Conservation (phyloP, 2,329 filamentous ascomycete genomes). For the Diaporthe aspalathi region DNA sequence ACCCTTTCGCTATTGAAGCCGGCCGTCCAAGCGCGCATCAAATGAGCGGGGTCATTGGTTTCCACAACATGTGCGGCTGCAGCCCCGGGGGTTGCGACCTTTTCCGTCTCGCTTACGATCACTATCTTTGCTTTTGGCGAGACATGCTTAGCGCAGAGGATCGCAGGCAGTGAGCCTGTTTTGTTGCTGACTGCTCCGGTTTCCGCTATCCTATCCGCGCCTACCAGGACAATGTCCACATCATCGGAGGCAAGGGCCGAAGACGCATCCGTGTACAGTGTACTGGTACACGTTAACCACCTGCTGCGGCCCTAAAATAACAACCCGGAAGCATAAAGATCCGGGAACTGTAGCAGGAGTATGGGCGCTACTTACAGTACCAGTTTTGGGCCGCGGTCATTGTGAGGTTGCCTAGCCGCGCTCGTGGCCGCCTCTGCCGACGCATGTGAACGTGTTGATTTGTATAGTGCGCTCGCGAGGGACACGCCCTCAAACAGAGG, state of each 20-base stretch:
- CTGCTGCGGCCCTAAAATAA: too few relatives aligned
- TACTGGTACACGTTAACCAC: constrained; percentile 36
- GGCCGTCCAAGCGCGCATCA: constrained; percentile 60
- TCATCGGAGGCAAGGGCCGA: constrained; percentile 62
- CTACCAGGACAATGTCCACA: constrained; percentile 71
- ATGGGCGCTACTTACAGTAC: constrained; percentile 47
- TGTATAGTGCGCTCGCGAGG: constrained; percentile 59
- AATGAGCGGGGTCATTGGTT: constrained; percentile 64
- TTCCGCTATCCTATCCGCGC: constrained; percentile 71
- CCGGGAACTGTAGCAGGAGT: too few relatives aligned
- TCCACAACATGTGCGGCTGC: constrained; percentile 59
- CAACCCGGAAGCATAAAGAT: too few relatives aligned
- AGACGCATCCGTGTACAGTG: constrained; percentile 70
- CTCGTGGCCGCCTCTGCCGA: constrained; percentile 39
- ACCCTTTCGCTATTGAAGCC: constrained; percentile 44
- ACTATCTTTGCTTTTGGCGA: constrained; percentile 60
- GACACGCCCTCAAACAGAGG: constrained; percentile 74
- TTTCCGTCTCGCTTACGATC: constrained; percentile 70
- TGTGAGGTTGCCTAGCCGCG: constrained; percentile 27
- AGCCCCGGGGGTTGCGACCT: constrained; percentile 63
- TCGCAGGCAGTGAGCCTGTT: constrained; percentile 69
- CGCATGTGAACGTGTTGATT: constrained; percentile 42
- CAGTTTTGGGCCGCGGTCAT: constrained; percentile 41
- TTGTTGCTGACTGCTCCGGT: constrained; percentile 74
- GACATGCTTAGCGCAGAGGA: constrained; percentile 64